Base-by-base conservation (phyloP, 345 rosid genomes). In the Eucalyptus polybractea region DNA sequence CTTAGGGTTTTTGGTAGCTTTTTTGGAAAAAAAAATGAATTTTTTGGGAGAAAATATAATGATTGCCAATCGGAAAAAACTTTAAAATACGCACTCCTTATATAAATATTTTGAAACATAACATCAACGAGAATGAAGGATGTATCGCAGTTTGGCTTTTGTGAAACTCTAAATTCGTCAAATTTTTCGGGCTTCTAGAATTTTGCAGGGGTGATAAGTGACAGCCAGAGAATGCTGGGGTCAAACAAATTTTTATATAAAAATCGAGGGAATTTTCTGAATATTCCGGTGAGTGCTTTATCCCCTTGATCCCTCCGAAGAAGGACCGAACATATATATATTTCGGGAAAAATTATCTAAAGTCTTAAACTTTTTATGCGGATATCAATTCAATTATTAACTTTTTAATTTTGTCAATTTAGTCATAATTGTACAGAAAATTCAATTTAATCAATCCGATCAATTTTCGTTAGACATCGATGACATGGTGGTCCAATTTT, bases 401-500 rank as follows among this genome's bases (percentile, higher is more conserved):
- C 17, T 62, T 29, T 62, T 0, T 0, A 62, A 62, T 62, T 9
- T 69, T 4, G 2, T 6, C 2, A 9, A 31, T 8, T 69, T 33
- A 8, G 1, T 69, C 1, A 8, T 3, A 33, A 17, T 0, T 0
- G 37, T 17, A 33, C 2, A 3, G 0, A 12, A 72, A 72, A 72
- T 33, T 72, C 2, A 72, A 33, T 72, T 2, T 5, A 3, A 2
- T 19, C 7, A 17, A 33, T 72, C 7, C 1, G 1, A 3, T 33
- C 2, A 21, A 76, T 37, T 21, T 76, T 6, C 1, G 0, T 11
- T 0, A 1, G 1, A 76, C 22, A 37, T 37, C 3, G 0, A 44
- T 40, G 14, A 76, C 12, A 4, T 21, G 7, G 0, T 13, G 8
- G 2, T 76, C 5, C 3, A 76, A 6, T 40, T 21, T 21, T 21